Evolutionary conservation across 768 basidiomycete species (phyloP), one percentile per base, ranked within the genome.

Genomic region (Tephrocybe sp.): DNA sequence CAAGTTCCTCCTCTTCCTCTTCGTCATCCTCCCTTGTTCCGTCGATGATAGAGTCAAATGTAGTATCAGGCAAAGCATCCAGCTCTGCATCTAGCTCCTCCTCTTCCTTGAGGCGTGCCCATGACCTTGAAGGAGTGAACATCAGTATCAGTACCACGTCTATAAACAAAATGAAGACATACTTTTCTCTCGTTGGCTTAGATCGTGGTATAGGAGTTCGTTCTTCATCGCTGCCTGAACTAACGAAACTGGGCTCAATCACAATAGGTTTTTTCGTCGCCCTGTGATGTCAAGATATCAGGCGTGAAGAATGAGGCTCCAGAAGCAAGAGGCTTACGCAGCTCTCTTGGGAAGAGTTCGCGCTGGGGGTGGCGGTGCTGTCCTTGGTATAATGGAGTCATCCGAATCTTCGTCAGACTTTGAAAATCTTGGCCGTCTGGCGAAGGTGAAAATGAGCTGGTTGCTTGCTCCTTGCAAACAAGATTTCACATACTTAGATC

Each of bases 381-480:
- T 56, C 26, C 61, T 57, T 39, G 62, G 62, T n/a, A 61, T 48
- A 12, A 63, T 55, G 10, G 76, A 72, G 1, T 70, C 73, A 6
- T 77, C 76, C 1, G 69, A 67, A 9, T 68, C 72, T 22, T 77
- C 78, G 19, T 76, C 78, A 1, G 77, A 73, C 3, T 71, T 71
- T 0, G 85, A 86, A 16, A 83, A 58, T 19, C 83, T 75, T 49
- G 77, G 77, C 46, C 80, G 73, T 66, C 84, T 87, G 54, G 4
- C 47, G 35, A 22, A 8, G 8, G 32, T 30, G 17, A 5, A 26
- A 23, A 23, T 30, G 45, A 30, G 10, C 44, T 45, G 20, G 33
- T 9, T 38, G 3, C 10, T 16, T 7, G 26, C 42, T 36, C n/a
- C 39, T 39, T 5, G 36, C 8, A 17, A 20, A 2, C 3, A 47